Conservation (phyloP, 2,329 filamentous ascomycete genomes). For the Trichoderma breve region DNA sequence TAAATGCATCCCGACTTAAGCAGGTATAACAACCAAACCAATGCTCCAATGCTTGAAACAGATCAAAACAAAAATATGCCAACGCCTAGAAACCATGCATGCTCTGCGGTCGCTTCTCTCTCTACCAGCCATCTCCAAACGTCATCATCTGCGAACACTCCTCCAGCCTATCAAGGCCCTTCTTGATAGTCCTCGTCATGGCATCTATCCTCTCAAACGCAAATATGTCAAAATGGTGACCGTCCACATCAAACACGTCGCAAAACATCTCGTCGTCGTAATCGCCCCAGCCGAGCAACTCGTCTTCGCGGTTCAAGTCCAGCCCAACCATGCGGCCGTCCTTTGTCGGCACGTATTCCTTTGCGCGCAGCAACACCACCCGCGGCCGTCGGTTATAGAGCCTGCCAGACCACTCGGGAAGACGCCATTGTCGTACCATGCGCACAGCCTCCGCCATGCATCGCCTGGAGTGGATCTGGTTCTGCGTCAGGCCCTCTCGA, state of each 20-base stretch:
- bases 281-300: constrained; percentile 48
- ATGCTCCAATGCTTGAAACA: not conserved
- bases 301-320: constrained; percentile 44
- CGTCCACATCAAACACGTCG: constrained; percentile 47
- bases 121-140: not conserved
- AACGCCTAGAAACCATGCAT: not conserved
- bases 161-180: constrained; percentile 22
- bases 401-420: constrained; percentile 39
- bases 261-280: constrained; percentile 46
- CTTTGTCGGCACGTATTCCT: constrained; percentile 37
- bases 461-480: constrained; percentile 35
- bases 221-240: constrained; percentile 53
- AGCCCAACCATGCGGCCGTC: constrained; percentile 34
- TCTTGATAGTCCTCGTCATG: constrained; percentile 30
- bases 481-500: constrained; percentile 34
- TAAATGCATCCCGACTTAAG: not conserved
- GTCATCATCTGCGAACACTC: constrained; percentile 19
- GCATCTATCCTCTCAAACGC: constrained; percentile 29
- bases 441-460: constrained; percentile 44
- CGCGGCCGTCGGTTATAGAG: constrained; percentile 36
- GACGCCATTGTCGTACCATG: constrained; percentile 42
- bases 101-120: not conserved
- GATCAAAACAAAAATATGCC: not conserved
- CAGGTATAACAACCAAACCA: not conserved
- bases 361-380: constrained; percentile 47